Percentiles rank a stretch among this genome's conserved stretches.
phyloP scores from a whole-genome alignment of 805 yeast genomes.

The Candida palmyrensis region DNA sequence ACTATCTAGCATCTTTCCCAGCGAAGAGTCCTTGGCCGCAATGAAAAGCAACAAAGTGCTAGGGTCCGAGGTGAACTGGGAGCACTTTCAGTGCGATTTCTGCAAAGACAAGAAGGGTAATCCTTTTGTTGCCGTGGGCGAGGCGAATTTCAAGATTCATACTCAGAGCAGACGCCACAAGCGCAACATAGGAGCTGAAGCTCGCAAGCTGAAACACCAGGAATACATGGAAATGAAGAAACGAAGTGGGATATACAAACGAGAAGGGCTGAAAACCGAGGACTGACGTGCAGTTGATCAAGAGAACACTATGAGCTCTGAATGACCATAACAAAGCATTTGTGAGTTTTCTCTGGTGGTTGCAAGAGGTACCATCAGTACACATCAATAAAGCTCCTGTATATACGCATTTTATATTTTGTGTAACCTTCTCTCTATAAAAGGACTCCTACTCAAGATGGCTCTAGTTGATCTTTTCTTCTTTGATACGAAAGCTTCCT shows the following conservation, averaged over 20 bases:
- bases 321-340: too few species aligned
- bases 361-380: too few species aligned
- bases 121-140: constrained; percentile 66
- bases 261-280: not conserved
- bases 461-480: constrained; percentile 15
- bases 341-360: too few species aligned
- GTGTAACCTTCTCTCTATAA: too few species aligned
- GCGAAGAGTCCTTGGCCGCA: constrained; percentile 11
- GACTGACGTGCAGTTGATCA: too few species aligned
- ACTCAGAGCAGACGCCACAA: constrained; percentile 63
- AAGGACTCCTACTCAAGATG: too few species aligned
- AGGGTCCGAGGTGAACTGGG: constrained; percentile 46
- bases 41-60: constrained; percentile 34
- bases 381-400: too few species aligned
- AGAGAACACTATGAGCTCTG: too few species aligned
- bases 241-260: constrained; percentile 3
- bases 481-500: constrained; percentile 35
- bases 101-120: constrained; percentile 57
- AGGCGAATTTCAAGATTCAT: constrained; percentile 66
- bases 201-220: constrained; percentile 50
- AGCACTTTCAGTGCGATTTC: constrained; percentile 59
- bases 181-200: constrained; percentile 42
- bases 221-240: constrained; percentile 14
- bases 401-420: too few species aligned
- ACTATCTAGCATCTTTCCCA: constrained; percentile 21